Evolutionary conservation across 2,329 filamentous ascomycete genomes (phyloP).

Genomic region (Colletotrichum endophyticum): DNA sequence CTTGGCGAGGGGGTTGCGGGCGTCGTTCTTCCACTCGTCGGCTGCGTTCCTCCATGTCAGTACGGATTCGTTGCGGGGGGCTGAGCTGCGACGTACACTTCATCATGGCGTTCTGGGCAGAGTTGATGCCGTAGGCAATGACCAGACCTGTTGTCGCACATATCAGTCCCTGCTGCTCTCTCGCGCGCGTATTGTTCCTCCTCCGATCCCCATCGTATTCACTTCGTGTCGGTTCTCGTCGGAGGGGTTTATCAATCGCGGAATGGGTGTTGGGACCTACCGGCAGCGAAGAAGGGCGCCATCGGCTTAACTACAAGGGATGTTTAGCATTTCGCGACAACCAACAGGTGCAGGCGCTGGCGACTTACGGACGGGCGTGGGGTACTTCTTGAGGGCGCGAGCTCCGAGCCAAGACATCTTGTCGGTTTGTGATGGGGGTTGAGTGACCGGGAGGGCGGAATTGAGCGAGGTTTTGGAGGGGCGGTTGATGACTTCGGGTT

Average conservation of each 20-base stretch:
- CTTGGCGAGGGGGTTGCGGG: conserved; percentile 76
- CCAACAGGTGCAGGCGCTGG: conserved; percentile 19
- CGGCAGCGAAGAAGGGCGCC: conserved; percentile 92
- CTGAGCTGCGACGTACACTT: conserved; percentile 61
- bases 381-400: conserved; percentile 77
- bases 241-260: not conserved
- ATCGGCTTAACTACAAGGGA: conserved; percentile 77
- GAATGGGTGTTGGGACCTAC: conserved; percentile 61
- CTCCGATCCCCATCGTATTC: not conserved
- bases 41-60: conserved; percentile 55
- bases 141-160: conserved; percentile 67
- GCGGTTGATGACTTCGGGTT: conserved; percentile 34
- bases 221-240: not conserved
- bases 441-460: conserved; percentile 33
- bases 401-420: conserved; percentile 78
- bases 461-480: conserved; percentile 31
- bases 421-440: conserved; percentile 44
- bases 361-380: conserved; percentile 75
- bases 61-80: not conserved
- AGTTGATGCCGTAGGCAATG: conserved; percentile 91
- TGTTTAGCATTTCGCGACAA: conserved; percentile 14
- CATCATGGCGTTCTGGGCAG: conserved; percentile 77
- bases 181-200: not conserved
- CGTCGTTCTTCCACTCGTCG: conserved; percentile 97
- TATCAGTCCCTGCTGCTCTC: not conserved